Evolutionary conservation across 2,329 filamentous ascomycete genomes (phyloP), one percentile per base, ranked within the genome.

Genomic region (Reticulascus tulasneorum): DNA sequence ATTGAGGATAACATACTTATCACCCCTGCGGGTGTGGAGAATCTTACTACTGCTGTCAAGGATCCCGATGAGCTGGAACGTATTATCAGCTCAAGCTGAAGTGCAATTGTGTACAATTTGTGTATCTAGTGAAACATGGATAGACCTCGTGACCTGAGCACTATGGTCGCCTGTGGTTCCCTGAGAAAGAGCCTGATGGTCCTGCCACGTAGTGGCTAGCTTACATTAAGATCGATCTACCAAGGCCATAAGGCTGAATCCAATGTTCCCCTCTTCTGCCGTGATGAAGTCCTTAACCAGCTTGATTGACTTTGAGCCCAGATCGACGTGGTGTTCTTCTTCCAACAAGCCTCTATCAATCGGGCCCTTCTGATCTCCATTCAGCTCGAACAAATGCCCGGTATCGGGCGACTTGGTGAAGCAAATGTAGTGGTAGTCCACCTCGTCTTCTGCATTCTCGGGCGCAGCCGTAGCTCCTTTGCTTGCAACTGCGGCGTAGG

Each of bases 1-100:
- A 78, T 81, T 44, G 79, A 84, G 66, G 81, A 85, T 53, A 84
- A 90, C 53, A 73, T 90, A 20, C 63, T 88, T 18, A 79, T 90
- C 42, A 89, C 84, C 0, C 69, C 75, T 32, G 67, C 68, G 16
- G 84, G 85, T 6, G 77, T 75, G 43, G 77, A 86, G 52, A 90
- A 90, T 55, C 55, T 90, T 47, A 90, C 85, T 1, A 79, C 77
- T 10, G 81, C 80, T 5, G 72, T 79, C 6, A 89, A 88, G 58
- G 80, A 84, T 37, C 69, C 81, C 4, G 71, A 67, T 12, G 75
- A 79, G 49, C 63, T 85, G 56, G 73, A 85, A 49, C 66, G 60
- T 44, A 69, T 80, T 20, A 42, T 46, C 17, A 33, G 37, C 35
- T 24, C 38, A 5, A 45, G 38, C 38, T 46, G 21, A 33, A 33